Evolutionary conservation across 495 filamentous ascomycete species (phyloP).

Genomic region (Penicillium coffeae): DNA sequence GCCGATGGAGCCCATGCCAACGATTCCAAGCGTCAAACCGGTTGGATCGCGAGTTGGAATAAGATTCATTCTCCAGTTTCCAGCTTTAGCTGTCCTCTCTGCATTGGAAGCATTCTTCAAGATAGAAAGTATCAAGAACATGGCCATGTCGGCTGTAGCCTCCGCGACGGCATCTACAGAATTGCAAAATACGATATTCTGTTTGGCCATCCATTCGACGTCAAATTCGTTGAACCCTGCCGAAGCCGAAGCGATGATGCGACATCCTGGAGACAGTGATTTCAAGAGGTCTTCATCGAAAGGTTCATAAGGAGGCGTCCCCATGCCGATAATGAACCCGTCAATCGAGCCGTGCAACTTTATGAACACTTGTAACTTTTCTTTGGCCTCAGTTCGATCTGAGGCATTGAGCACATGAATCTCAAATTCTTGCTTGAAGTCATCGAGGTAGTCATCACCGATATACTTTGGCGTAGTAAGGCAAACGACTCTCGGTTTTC

Average conservation of each 20-base stretch:
- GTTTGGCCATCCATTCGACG: slow-evolving; percentile 29
- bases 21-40: slow-evolving; percentile 57
- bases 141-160: slow-evolving; percentile 63
- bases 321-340: slow-evolving; percentile 38
- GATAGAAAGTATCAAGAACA: slow-evolving; percentile 65
- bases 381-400: slow-evolving; percentile 16
- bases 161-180: slow-evolving; percentile 65
- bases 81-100: slow-evolving; percentile 47
- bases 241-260: slow-evolving; percentile 31
- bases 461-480: slow-evolving; percentile 12
- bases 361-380: slow-evolving; percentile 11
- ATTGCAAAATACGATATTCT: slow-evolving; percentile 54
- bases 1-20: slow-evolving; percentile 79
- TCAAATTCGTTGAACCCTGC: slow-evolving; percentile 41
- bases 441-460: slow-evolving; percentile 6
- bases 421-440: slow-evolving; percentile 13
- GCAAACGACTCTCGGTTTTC: slow-evolving; percentile 16
- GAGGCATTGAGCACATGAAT: slow-evolving; percentile 16
- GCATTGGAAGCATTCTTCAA: slow-evolving; percentile 55
- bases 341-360: slow-evolving; percentile 25
- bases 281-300: slow-evolving; percentile 34
- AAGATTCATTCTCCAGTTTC: slow-evolving; percentile 43
- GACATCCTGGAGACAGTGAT: slow-evolving; percentile 20
- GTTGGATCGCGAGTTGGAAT: slow-evolving; percentile 47
- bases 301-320: slow-evolving; percentile 35